Conservation (phyloP, 805 yeast genomes). For the Grigorovia humatica region DNA sequence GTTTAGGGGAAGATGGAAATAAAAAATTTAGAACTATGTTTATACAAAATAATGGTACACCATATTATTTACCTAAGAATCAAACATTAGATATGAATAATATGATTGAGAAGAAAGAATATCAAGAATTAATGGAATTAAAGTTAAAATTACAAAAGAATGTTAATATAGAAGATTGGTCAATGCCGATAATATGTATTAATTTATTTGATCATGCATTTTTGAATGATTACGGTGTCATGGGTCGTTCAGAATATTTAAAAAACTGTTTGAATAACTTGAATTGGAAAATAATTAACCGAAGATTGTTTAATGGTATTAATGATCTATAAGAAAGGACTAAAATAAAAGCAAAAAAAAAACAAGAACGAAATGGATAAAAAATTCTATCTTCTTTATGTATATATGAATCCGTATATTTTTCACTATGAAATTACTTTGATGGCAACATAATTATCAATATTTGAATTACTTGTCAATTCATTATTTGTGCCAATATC, state of each 20-base stretch:
- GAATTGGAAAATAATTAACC: slow-evolving; percentile 70
- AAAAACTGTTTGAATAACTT: slow-evolving; percentile 66
- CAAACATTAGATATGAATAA: slow-evolving; percentile 72
- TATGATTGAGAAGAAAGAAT: slow-evolving; percentile 48
- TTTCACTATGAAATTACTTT: slow-evolving; percentile 41
- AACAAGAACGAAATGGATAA: not conserved
- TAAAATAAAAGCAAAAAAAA: not conserved
- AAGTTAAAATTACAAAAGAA: slow-evolving; percentile 25
- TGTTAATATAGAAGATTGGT: slow-evolving; percentile 43
- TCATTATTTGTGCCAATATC: slow-evolving; percentile 27
- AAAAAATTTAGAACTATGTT: slow-evolving; percentile 46
- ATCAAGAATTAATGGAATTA: slow-evolving; percentile 34
- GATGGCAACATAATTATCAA: slow-evolving; percentile 63
- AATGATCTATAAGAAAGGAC: not conserved
- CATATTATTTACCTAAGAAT: slow-evolving; percentile 56
- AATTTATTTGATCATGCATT: slow-evolving; percentile 90
- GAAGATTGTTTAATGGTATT: slow-evolving; percentile 27
- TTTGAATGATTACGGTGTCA: slow-evolving; percentile 70
- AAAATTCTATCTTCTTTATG: not conserved
- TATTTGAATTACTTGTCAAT: slow-evolving; percentile 10
- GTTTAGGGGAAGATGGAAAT: slow-evolving; percentile 53
- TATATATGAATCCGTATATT: not conserved
- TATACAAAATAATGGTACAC: slow-evolving; percentile 69
- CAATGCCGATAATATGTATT: slow-evolving; percentile 55
- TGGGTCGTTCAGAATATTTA: slow-evolving; percentile 61